phyloP scores from a whole-genome alignment of 2,329 filamentous ascomycete genomes.

The Aspergillus amoenus region DNA sequence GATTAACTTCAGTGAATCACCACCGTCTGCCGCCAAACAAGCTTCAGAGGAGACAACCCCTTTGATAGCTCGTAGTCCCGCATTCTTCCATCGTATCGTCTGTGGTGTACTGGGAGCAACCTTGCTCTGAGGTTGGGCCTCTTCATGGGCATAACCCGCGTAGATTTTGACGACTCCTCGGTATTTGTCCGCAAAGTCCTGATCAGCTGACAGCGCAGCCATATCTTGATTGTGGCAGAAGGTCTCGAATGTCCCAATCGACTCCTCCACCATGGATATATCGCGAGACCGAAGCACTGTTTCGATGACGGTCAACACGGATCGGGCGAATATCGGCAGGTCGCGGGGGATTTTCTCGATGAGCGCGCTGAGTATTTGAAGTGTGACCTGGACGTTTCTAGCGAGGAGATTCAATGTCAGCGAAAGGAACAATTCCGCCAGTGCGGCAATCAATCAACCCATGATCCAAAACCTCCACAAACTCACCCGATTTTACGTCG shows the following conservation, averaged over 20 bases:
- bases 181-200: constrained; percentile 78
- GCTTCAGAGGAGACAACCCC: constrained; percentile 80
- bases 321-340: constrained; percentile 81
- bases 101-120: constrained; percentile 67
- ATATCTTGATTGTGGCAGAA: constrained; percentile 89
- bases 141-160: constrained; percentile 72
- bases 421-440: not conserved
- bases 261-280: constrained; percentile 89
- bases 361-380: constrained; percentile 86
- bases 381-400: constrained; percentile 90
- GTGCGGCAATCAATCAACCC: not conserved
- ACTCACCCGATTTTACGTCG: constrained; percentile 79
- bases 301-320: constrained; percentile 80
- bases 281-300: constrained; percentile 82
- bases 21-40: constrained; percentile 70
- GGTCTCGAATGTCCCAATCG: constrained; percentile 78
- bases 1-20: constrained; percentile 73
- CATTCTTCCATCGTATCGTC: constrained; percentile 73
- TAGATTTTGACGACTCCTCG: constrained; percentile 79
- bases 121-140: constrained; percentile 47
- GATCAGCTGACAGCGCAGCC: constrained; percentile 80
- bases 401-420: constrained; percentile 10
- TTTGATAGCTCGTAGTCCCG: constrained; percentile 74
- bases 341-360: constrained; percentile 93
- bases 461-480: not conserved